phyloP scores from a whole-genome alignment of 177 flowering plant species.

The Tripterygium wilfordii region DNA sequence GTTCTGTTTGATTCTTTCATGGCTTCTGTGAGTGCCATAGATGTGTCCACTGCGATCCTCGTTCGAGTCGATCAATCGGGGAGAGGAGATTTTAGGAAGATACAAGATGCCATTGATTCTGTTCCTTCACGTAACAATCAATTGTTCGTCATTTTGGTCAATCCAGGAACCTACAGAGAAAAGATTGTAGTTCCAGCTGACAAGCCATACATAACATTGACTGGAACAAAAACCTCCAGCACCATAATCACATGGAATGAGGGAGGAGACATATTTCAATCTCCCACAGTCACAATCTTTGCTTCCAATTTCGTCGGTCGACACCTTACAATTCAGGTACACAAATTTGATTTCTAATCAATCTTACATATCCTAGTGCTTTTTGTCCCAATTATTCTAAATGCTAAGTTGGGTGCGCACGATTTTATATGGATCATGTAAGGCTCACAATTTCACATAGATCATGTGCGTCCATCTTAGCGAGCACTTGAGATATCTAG shows the following conservation, averaged over 20 bases:
- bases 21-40: slow-evolving; percentile 3
- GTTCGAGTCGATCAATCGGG: slow-evolving; percentile 33
- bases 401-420: neutral
- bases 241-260: slow-evolving; percentile 37
- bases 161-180: slow-evolving; percentile 39
- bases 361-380: too few relatives aligned
- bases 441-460: too few relatives aligned
- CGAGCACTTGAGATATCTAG: too few relatives aligned
- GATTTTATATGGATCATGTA: too few relatives aligned
- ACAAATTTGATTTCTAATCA: neutral
- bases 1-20: neutral
- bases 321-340: slow-evolving; percentile 16
- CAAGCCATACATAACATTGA: slow-evolving; percentile 45
- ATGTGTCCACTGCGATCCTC: slow-evolving; percentile 19
- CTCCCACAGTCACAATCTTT: slow-evolving; percentile 32
- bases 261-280: slow-evolving; percentile 21
- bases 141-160: slow-evolving; percentile 22
- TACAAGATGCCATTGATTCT: slow-evolving; percentile 32
- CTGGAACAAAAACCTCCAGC: slow-evolving; percentile 26
- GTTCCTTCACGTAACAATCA: slow-evolving; percentile 22
- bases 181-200: slow-evolving; percentile 40
- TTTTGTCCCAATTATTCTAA: neutral
- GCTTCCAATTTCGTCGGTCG: slow-evolving; percentile 45
- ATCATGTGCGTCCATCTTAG: too few relatives aligned
- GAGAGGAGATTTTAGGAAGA: slow-evolving; percentile 24